Evolutionary conservation across 306 rosid species (phyloP), one percentile per base, ranked within the genome.

Genomic region (Cicer pinnatifidum): DNA sequence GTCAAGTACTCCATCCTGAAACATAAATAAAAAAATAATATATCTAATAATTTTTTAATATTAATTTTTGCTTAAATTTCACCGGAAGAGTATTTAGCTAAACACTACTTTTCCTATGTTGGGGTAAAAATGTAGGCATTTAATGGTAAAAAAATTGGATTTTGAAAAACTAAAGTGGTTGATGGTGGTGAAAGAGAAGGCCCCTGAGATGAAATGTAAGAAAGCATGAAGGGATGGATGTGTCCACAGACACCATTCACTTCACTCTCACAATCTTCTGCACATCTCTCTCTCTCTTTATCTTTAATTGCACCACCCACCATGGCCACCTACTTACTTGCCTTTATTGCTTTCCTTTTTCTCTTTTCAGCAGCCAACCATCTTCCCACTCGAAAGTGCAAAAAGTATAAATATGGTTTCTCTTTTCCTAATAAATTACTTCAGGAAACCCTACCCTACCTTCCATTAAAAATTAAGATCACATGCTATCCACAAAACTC

Each of bases 281-380:
- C 3, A 23, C 28, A 23, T 23, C 28, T 23, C 71, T 20, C 28
- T 23, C 71, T 20, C 19, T 11, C 83, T 74, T 84, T 79, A 28
- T 54, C 80, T 82, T 85, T 82, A 45, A 86, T 82, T 85, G 74
- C 86, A 3, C 78, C 80, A 76, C 89, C 90, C 47, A 87, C 90
- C 95, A 60, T 17, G 11, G 10, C 84, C 76, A 85, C 85, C 86
- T 40, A 83, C 84, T 82, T 40, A 83, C 84, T 82, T 62, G 12
- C 80, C 88, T 83, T 88, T 82, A 66, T 82, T 82, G 68, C 88
- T 71, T 82, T 77, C 16, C 53, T 39, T 76, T 71, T 69, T 50
- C 47, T 35, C 39, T 23, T 80, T 79, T 46, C 57, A 43, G 41
- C 6, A 39, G 7, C 76, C 85, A 84, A 71, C 86, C 0, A 71